Base-by-base conservation (phyloP, 192 early-diverging fungal genomes). In the Umbelopsis vinacea region DNA sequence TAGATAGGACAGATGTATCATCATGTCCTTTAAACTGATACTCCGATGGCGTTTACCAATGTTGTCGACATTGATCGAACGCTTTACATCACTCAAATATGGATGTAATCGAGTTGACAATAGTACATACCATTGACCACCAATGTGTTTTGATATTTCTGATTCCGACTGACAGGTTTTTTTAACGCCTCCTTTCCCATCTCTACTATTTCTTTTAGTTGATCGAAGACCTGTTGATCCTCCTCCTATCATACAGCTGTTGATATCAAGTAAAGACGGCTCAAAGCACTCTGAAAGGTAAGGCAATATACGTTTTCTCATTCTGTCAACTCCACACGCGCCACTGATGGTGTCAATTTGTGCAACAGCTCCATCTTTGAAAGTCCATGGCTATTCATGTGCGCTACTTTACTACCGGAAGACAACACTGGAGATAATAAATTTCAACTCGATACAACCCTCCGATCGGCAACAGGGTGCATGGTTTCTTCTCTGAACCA, bases 341-440 rank as follows among this genome's bases (percentile, higher is more conserved):
- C 10, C 4, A 57, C 24, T 57, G 23, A 57, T 57, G 46, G 3
- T 29, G 29, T 29, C 29, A 29, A 29, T 46, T 52, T 45, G 7
- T 33, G 21, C 57, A 46, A 10, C 47, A 69, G 46, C 38, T 43
- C 38, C 10, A 22, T 22, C 23, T 69, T 35, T 63, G 88, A 88
- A 70, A 94, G 93, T 72, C 93, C 94, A 14, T 95, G 94, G 78
- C 94, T 93, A 75, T 97, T 97, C 77, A 93, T 96, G 92, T 93
- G 94, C 72, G 94, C 93, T 2, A 92, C 94, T 4, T 82, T 97
- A 55, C 88, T 96, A 73, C 85, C 89, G 19, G 87, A 87, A 53
- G 89, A 92, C 43, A 86, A 84, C 52, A 86, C 87, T 45, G 86
- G 43, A 19, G 33, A 63, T 9, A 33, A 91, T 57, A 91, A 93